Conservation (phyloP, 2,329 filamentous ascomycete genomes). For the Myriosclerotinia duriaeana region DNA sequence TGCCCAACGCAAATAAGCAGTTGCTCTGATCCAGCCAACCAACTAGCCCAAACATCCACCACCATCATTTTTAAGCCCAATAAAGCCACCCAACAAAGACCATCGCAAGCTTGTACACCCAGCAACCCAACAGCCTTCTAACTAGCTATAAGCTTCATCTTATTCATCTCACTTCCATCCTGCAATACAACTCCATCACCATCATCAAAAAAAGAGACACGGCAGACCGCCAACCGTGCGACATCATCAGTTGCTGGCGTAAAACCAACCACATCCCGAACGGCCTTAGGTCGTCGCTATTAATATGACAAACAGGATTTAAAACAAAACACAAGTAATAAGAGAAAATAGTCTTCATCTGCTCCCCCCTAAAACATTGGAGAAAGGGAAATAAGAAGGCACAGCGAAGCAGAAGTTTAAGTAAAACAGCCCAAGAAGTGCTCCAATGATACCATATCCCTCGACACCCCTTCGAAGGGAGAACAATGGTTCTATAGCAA, state of each 20-base stretch:
- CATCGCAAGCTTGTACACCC: constrained; percentile 9
- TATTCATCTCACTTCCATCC: constrained; percentile 5
- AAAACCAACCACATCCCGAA: constrained; percentile 22
- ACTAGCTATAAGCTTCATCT: constrained; percentile 17
- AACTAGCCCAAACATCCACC: constrained; percentile 18
- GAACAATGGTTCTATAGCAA: constrained; percentile 31
- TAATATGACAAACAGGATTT: constrained; percentile 29
- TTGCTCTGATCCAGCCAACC: constrained; percentile 12
- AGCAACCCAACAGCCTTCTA: background rate
- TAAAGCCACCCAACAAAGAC: constrained; percentile 19
- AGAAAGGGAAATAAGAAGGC: constrained; percentile 30
- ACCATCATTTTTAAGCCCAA: constrained; percentile 13
- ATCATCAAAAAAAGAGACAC: constrained; percentile 21
- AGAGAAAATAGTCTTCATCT: constrained; percentile 20
- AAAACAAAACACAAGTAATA: constrained; percentile 21
- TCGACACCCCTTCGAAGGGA: constrained; percentile 16
- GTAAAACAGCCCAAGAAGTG: constrained; percentile 10
- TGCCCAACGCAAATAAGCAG: constrained; percentile 12
- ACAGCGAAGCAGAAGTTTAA: constrained; percentile 34
- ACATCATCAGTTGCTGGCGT: constrained; percentile 23
- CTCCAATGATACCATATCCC: constrained; percentile 18
- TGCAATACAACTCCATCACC: constrained; percentile 5
- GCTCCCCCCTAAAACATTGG: constrained; percentile 16
- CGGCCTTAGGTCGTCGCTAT: constrained; percentile 29
- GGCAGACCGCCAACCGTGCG: constrained; percentile 14